Evolutionary conservation across 352 stramenopile genomes (phyloP).

Genomic region (Pythium sukuiense): DNA sequence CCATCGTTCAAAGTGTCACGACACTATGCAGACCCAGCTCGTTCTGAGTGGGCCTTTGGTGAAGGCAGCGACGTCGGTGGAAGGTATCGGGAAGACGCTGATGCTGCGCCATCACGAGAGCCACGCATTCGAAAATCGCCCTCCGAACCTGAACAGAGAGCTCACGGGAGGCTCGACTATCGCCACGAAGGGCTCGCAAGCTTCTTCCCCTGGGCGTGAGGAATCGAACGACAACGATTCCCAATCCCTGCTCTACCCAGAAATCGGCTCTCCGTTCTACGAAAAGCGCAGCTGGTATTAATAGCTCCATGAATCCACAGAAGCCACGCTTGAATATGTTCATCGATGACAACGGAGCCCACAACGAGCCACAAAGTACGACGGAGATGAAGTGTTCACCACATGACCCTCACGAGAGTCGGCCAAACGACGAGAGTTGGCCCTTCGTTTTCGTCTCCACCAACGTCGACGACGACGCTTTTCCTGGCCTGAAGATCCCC

Average conservation of each 20-base stretch:
- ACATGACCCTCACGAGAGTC: background rate
- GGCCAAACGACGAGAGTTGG: background rate
- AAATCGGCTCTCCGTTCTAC: conserved; percentile 70
- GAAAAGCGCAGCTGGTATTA: conserved; percentile 62
- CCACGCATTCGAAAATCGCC: conserved; percentile 54
- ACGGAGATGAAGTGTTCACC: background rate
- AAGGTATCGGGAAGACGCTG: conserved; percentile 19
- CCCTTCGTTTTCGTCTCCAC: background rate
- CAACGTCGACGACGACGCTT: background rate
- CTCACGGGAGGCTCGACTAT: conserved; percentile 38
- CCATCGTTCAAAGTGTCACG: no score
- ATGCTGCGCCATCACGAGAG: conserved; percentile 63
- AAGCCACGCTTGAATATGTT: conserved; percentile 44
- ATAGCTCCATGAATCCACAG: conserved; percentile 44
- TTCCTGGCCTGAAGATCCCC: background rate
- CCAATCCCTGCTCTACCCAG: conserved; percentile 52
- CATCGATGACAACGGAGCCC: no score
- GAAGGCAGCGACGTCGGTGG: conserved; percentile 26
- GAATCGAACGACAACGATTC: conserved; percentile 31
- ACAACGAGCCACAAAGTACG: conserved; percentile 32
- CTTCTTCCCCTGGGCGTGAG: conserved; percentile 48
- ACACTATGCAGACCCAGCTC: no score
- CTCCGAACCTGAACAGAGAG: conserved; percentile 30
- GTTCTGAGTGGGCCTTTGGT: no score
- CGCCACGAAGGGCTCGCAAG: conserved; percentile 48